Conservation (phyloP, 2,329 filamentous ascomycete genomes). For the Exophiala xenobiotica region DNA sequence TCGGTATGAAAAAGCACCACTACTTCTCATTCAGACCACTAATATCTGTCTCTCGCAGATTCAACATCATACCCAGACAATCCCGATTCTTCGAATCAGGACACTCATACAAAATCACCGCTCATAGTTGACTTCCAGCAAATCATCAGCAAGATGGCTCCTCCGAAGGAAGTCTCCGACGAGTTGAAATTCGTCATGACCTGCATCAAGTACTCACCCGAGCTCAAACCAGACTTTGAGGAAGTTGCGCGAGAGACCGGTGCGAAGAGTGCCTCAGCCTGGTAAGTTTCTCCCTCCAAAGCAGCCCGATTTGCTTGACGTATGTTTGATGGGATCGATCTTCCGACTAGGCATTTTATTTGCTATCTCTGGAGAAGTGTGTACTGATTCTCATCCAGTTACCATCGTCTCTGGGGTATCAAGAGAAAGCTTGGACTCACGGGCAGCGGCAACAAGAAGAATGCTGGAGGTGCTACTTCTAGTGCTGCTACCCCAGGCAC, state of each 20-base stretch:
- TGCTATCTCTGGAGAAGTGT: too few species aligned
- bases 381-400: conserved; percentile 13
- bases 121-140: background rate
- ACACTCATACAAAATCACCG: conserved; percentile 4
- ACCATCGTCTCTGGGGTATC: conserved; percentile 24
- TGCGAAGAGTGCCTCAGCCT: conserved; percentile 21
- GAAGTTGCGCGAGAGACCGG: conserved; percentile 24
- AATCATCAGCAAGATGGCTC: conserved; percentile 8
- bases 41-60: too few species aligned
- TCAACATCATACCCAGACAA: too few species aligned
- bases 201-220: conserved; percentile 19
- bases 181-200: conserved; percentile 29
- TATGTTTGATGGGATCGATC: too few species aligned
- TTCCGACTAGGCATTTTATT: too few species aligned
- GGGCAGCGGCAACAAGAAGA: conserved; percentile 4
- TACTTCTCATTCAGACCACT: too few species aligned
- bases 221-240: conserved; percentile 23
- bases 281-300: conserved; percentile 11
- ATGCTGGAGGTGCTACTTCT: background rate
- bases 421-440: conserved; percentile 25
- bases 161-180: conserved; percentile 1
- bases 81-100: background rate
- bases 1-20: too few species aligned
- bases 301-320: background rate
- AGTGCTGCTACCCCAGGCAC: background rate